phyloP scores from a whole-genome alignment of 768 basidiomycete species.

The Rhodosporidiobolus odoratus region DNA sequence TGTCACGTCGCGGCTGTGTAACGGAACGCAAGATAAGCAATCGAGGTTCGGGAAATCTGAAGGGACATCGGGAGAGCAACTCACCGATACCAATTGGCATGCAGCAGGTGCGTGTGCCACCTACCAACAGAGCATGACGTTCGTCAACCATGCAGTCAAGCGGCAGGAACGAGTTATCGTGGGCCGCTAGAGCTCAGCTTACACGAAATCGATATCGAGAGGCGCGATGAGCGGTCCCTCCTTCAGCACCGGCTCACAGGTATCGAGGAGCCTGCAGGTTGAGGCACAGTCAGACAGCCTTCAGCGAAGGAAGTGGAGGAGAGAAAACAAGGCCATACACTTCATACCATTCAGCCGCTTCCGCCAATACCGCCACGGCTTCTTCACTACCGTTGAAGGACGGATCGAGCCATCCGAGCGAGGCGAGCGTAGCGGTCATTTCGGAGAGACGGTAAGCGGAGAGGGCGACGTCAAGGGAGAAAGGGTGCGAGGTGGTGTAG shows the following conservation, averaged over 20 bases:
- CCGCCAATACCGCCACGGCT: not conserved
- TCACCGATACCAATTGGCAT: not conserved
- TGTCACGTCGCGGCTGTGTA: too few species aligned
- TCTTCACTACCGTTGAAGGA: not conserved
- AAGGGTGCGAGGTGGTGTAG: not conserved
- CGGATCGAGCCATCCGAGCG: not conserved
- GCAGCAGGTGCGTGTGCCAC: not conserved
- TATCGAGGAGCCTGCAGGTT: too few species aligned
- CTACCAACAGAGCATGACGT: too few species aligned
- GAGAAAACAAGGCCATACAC: not conserved
- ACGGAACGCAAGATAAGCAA: not conserved
- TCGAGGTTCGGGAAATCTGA: not conserved
- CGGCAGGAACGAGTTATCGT: too few species aligned
- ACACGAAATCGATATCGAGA: constrained; percentile 8
- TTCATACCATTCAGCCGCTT: not conserved
- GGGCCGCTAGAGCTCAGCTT: too few species aligned
- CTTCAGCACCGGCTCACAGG: not conserved
- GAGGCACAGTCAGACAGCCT: not conserved
- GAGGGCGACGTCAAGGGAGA: not conserved
- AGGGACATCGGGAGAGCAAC: too few species aligned
- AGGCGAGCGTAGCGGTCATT: not conserved
- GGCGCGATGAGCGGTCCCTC: not conserved
- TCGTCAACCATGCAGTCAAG: too few species aligned
- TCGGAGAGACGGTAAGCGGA: not conserved
- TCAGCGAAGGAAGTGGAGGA: not conserved